These are phyloP conservation scores for Jackrogersella multiformis DNA, from an alignment of 495 filamentous ascomycete species.

Conservation along the genomic window DNA sequence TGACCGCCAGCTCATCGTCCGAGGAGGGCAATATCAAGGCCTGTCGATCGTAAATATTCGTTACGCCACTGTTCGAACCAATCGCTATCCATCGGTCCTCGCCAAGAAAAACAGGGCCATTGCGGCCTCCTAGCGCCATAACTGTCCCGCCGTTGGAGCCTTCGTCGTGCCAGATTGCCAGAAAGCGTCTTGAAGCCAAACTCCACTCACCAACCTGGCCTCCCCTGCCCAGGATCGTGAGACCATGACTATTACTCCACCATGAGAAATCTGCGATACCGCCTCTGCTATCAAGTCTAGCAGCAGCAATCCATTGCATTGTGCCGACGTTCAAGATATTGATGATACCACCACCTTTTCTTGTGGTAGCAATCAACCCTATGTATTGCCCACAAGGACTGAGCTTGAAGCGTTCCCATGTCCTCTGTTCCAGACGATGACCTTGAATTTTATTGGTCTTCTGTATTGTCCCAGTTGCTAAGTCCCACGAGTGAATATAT, in stretches of 20 bases:
- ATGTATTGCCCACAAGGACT: slow-evolving; percentile 87
- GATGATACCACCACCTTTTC: slow-evolving; percentile 86
- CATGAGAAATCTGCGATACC: slow-evolving; percentile 90
- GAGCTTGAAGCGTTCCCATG: slow-evolving; percentile 88
- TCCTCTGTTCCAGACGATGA: slow-evolving; percentile 82
- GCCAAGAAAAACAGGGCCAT: slow-evolving; percentile 69
- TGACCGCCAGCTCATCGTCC: slow-evolving; percentile 61
- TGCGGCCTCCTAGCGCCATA: slow-evolving; percentile 75
- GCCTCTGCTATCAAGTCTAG: slow-evolving; percentile 80
- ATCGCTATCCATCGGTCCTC: slow-evolving; percentile 88
- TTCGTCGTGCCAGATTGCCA: slow-evolving; percentile 89
- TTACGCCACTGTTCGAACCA: slow-evolving; percentile 82
- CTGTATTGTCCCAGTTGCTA: slow-evolving; percentile 79
- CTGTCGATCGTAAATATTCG: slow-evolving; percentile 91
- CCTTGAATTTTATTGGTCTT: slow-evolving; percentile 81
- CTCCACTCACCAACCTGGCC: slow-evolving; percentile 96
- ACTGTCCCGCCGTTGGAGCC: slow-evolving; percentile 87
- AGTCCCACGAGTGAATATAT: slow-evolving; percentile 95
- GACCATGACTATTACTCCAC: slow-evolving; percentile 81
- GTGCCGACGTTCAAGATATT: slow-evolving; percentile 85
- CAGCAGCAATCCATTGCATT: slow-evolving; percentile 86
- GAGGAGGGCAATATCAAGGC: slow-evolving; percentile 60
- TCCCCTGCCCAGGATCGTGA: slow-evolving; percentile 81
- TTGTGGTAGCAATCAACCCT: slow-evolving; percentile 76
- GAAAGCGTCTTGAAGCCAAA: slow-evolving; percentile 67